These are phyloP conservation scores for Acanthamoeba healyi DNA, from an alignment of 208 protist genomes.

Conservation along the genomic window DNA sequence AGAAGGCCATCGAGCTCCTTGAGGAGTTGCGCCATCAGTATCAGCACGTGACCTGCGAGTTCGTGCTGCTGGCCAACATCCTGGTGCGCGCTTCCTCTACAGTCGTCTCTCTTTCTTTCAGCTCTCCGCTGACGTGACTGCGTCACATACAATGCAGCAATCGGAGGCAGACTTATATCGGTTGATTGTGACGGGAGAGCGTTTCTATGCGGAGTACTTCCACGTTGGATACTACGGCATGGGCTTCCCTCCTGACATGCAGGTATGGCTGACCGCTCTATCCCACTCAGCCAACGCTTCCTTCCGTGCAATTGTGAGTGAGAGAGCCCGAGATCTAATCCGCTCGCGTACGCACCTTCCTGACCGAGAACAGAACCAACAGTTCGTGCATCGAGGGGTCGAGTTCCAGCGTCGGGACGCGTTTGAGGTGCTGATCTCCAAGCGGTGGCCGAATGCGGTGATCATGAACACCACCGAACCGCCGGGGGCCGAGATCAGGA, in stretches of 20 bases:
- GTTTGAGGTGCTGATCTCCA: neutral
- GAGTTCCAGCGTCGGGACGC: constrained; percentile 48
- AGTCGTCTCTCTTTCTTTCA: neutral
- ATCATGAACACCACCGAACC: constrained; percentile 52
- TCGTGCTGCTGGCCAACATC: constrained; percentile 75
- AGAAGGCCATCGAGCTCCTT: constrained; percentile 74
- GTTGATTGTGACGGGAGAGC: constrained; percentile 76
- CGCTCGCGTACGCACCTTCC: too few relatives aligned
- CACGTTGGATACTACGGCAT: constrained; percentile 83
- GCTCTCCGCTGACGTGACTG: neutral
- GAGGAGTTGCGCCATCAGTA: constrained; percentile 78
- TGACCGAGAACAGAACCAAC: constrained; percentile 10
- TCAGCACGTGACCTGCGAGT: constrained; percentile 78
- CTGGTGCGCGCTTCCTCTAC: constrained; percentile 36
- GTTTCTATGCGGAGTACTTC: constrained; percentile 86
- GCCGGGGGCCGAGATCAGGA: constrained; percentile 14
- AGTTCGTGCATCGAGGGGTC: constrained; percentile 6
- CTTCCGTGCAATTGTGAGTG: too few relatives aligned
- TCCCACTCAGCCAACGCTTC: too few relatives aligned
- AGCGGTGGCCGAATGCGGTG: constrained; percentile 13
- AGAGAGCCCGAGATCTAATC: too few relatives aligned
- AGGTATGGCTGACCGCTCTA: neutral
- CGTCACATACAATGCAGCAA: constrained; percentile 30
- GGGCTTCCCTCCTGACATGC: constrained; percentile 77
- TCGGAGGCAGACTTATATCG: constrained; percentile 78